phyloP scores from a whole-genome alignment of 805 yeast genomes.

The Candida wancherniae region DNA sequence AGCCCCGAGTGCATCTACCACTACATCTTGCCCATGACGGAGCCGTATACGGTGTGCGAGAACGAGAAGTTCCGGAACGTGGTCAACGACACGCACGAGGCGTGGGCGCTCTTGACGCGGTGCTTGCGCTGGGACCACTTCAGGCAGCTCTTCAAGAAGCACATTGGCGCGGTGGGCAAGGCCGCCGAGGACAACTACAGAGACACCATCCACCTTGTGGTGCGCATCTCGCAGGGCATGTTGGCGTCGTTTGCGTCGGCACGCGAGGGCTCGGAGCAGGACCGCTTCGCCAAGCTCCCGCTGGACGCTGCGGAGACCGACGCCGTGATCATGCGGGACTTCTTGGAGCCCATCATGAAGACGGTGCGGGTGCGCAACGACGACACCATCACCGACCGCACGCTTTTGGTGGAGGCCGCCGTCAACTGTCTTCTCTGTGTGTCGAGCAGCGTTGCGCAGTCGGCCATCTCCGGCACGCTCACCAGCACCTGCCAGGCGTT shows the following conservation, averaged over 20 bases:
- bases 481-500: slow-evolving; percentile 86
- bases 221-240: slow-evolving; percentile 50
- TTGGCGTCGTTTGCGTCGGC: slow-evolving; percentile 27
- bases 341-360: slow-evolving; percentile 59
- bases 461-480: slow-evolving; percentile 73
- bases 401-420: slow-evolving; percentile 78
- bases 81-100: slow-evolving; percentile 58
- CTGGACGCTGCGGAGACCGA: slow-evolving; percentile 23
- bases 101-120: slow-evolving; percentile 56
- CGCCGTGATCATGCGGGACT: slow-evolving; percentile 45
- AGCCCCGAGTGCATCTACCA: slow-evolving; percentile 63
- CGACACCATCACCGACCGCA: slow-evolving; percentile 68
- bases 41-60: slow-evolving; percentile 61
- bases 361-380: slow-evolving; percentile 64
- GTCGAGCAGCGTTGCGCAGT: slow-evolving; percentile 48
- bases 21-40: slow-evolving; percentile 79
- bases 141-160: slow-evolving; percentile 68
- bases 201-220: slow-evolving; percentile 55
- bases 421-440: slow-evolving; percentile 63
- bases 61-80: slow-evolving; percentile 57
- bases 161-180: slow-evolving; percentile 43
- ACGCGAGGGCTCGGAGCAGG: slow-evolving; percentile 9
- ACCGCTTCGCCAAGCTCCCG: slow-evolving; percentile 24
- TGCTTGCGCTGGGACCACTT: slow-evolving; percentile 75
- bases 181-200: slow-evolving; percentile 43